Conservation (phyloP, 805 yeast species). For the Spathaspora sp. region DNA sequence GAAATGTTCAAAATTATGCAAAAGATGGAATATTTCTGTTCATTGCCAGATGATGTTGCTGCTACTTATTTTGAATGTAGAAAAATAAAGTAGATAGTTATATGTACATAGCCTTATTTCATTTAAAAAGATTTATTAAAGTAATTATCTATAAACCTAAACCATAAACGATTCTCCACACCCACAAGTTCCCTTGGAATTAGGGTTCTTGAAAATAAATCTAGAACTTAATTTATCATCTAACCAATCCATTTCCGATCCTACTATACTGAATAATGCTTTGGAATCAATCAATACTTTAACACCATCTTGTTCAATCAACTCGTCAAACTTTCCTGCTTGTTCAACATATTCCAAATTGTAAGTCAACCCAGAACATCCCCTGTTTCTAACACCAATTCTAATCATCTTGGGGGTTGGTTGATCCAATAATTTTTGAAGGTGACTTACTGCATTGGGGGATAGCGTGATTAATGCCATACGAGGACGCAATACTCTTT, state of each 20-base stretch:
- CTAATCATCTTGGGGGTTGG: constrained; percentile 89
- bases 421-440: constrained; percentile 60
- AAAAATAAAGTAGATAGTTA: constrained; percentile 19
- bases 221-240: constrained; percentile 88
- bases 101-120: neutral
- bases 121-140: neutral
- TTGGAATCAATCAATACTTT: constrained; percentile 91
- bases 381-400: constrained; percentile 92
- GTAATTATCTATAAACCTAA: constrained; percentile 21
- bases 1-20: constrained; percentile 49
- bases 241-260: constrained; percentile 97
- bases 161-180: constrained; percentile 99
- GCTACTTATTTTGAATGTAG: constrained; percentile 53
- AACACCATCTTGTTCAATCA: constrained; percentile 90
- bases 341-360: constrained; percentile 83
- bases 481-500: constrained; percentile 73
- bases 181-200: constrained; percentile 96
- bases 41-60: constrained; percentile 44
- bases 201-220: constrained; percentile 92
- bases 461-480: constrained; percentile 86
- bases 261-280: constrained; percentile 92
- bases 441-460: constrained; percentile 70
- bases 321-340: constrained; percentile 95
- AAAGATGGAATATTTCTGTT: constrained; percentile 45
- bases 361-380: constrained; percentile 94